Evolutionary conservation across 2,329 filamentous ascomycete species (phyloP).

Genomic region (Spiromastix sp.): DNA sequence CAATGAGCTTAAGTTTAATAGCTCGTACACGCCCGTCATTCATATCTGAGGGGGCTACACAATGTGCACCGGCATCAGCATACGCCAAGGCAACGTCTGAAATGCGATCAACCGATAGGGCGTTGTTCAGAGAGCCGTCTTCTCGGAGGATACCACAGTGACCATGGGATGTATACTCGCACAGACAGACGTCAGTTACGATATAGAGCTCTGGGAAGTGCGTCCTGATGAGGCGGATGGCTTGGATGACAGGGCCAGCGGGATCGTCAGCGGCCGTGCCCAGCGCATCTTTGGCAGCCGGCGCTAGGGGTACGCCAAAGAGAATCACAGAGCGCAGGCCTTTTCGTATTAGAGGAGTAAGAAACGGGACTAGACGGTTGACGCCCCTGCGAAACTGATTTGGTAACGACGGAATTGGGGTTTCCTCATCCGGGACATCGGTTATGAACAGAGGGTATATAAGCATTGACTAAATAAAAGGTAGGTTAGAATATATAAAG

Average conservation of each 20-base stretch:
- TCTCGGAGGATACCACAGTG: slow-evolving; percentile 94
- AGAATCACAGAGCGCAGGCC: slow-evolving; percentile 88
- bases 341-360: slow-evolving; percentile 78
- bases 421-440: slow-evolving; percentile 87
- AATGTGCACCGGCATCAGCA: slow-evolving; percentile 90
- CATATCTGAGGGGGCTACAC: slow-evolving; percentile 96
- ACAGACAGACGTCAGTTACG: slow-evolving; percentile 86
- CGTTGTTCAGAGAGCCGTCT: slow-evolving; percentile 87
- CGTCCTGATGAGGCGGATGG: slow-evolving; percentile 72
- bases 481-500: too few relatives aligned
- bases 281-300: slow-evolving; percentile 76
- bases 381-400: slow-evolving; percentile 82
- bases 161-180: slow-evolving; percentile 96
- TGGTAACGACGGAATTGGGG: slow-evolving; percentile 78
- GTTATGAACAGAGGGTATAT: slow-evolving; percentile 97
- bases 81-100: slow-evolving; percentile 97
- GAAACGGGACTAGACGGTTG: slow-evolving; percentile 74
- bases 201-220: slow-evolving; percentile 88
- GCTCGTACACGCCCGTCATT: slow-evolving; percentile 95
- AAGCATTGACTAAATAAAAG: slow-evolving; percentile 68
- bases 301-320: slow-evolving; percentile 81
- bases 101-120: slow-evolving; percentile 84
- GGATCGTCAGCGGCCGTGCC: slow-evolving; percentile 91
- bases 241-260: slow-evolving; percentile 78
- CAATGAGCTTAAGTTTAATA: slow-evolving; percentile 96